Evolutionary conservation across 208 protist genomes (phyloP).

Genomic region (Trichomonas vaginalis): DNA sequence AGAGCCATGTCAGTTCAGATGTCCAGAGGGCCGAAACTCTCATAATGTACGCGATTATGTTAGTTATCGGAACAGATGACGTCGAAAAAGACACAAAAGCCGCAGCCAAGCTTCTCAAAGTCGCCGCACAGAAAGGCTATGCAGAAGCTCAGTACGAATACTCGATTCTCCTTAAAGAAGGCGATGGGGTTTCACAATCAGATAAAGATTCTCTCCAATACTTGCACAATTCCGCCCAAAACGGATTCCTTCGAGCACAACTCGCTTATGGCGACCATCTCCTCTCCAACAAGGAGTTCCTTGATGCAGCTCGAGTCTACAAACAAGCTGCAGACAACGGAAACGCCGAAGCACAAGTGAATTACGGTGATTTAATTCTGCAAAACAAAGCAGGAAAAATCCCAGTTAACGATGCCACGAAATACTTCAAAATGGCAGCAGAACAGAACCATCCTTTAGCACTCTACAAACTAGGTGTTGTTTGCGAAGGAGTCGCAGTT

Average conservation of each 20-base stretch:
- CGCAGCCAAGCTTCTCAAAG: not conserved
- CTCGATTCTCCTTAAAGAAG: not conserved
- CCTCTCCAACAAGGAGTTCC: not conserved
- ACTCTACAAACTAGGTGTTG: not conserved
- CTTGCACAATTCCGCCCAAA: not conserved
- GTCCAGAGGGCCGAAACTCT: not conserved
- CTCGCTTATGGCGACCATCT: not conserved
- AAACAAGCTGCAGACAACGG: not conserved
- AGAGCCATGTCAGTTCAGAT: not conserved
- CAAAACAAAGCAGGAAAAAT: not conserved
- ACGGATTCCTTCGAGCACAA: not conserved
- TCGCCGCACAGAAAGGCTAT: not conserved
- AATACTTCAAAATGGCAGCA: not conserved
- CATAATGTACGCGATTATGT: not conserved
- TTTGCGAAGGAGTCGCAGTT: not conserved
- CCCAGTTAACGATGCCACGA: not conserved
- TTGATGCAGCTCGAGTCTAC: not conserved
- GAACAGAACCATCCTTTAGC: not conserved
- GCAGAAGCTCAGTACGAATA: not conserved
- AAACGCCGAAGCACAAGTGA: not conserved
- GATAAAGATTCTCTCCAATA: not conserved
- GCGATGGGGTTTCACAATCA: not conserved
- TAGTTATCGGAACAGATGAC: not conserved
- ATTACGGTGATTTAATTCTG: not conserved
- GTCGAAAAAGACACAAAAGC: not conserved